Evolutionary conservation across 345 rosid species (phyloP).

Genomic region (Camelina hispida): DNA sequence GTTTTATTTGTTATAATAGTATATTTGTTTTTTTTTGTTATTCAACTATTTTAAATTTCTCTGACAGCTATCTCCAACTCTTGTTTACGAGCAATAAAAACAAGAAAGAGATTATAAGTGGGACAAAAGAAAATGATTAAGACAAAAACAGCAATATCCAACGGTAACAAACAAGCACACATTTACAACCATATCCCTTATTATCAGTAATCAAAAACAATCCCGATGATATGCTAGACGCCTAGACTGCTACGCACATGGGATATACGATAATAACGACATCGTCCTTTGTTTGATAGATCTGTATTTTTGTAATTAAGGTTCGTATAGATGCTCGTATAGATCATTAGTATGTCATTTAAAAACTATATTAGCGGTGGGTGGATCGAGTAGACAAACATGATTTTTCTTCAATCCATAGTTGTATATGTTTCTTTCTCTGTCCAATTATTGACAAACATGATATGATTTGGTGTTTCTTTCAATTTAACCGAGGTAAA

Average conservation of each 20-base stretch:
- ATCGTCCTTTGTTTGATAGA: not conserved
- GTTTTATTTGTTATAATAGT: not conserved
- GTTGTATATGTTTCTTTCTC: not conserved
- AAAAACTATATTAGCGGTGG: not conserved
- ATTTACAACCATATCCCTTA: not conserved
- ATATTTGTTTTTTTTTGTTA: not conserved
- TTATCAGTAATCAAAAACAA: not conserved
- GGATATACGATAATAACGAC: not conserved
- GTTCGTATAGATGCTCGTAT: not conserved
- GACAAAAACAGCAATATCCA: constrained; percentile 17
- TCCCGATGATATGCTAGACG: constrained; percentile 12
- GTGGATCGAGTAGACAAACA: constrained; percentile 35
- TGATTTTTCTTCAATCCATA: not conserved
- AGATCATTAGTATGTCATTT: too few relatives aligned
- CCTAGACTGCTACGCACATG: constrained; percentile 39
- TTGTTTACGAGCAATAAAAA: not conserved
- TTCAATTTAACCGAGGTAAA: not conserved
- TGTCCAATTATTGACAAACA: constrained; percentile 13
- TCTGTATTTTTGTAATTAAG: constrained; percentile 4
- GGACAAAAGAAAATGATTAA: not conserved
- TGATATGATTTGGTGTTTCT: not conserved
- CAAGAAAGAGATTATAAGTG: too few relatives aligned
- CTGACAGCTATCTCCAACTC: constrained; percentile 41
- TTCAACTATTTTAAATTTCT: not conserved
- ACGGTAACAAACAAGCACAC: constrained; percentile 15